phyloP scores from a whole-genome alignment of 805 yeast species.

The Hyphopichia homilentoma region DNA sequence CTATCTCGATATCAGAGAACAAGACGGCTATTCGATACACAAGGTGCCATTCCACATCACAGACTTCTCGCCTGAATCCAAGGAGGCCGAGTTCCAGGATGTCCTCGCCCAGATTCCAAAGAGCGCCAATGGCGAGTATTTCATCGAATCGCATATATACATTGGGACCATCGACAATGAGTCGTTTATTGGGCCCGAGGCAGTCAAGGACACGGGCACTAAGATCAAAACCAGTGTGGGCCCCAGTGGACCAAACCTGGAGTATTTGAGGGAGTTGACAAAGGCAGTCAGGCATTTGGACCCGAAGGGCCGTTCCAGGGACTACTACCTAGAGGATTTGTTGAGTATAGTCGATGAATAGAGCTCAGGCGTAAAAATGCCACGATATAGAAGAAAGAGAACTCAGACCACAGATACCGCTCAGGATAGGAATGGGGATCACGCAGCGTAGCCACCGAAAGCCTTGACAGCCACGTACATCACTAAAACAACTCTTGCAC shows the following conservation, averaged over 20 bases:
- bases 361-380: too few relatives aligned
- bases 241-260: constrained; percentile 78
- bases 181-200: constrained; percentile 84
- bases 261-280: constrained; percentile 58
- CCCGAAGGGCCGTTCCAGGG: constrained; percentile 14
- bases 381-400: too few relatives aligned
- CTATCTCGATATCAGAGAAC: constrained; percentile 78
- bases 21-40: constrained; percentile 80
- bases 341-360: not conserved
- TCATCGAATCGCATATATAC: constrained; percentile 62
- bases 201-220: constrained; percentile 52
- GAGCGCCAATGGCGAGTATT: constrained; percentile 30
- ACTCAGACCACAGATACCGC: too few relatives aligned
- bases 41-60: constrained; percentile 54
- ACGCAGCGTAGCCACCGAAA: too few relatives aligned
- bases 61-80: constrained; percentile 4
- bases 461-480: too few relatives aligned
- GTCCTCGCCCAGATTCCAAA: constrained; percentile 12
- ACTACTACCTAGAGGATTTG: constrained; percentile 34
- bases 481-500: too few relatives aligned
- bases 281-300: constrained; percentile 37
- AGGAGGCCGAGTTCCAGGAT: constrained; percentile 2
- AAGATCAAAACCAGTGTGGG: constrained; percentile 59
- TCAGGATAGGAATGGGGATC: too few relatives aligned
- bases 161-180: constrained; percentile 79